Percentiles rank a stretch among this genome's conserved stretches.
These are phyloP conservation scores for Castanopsis chinensis DNA, from an alignment of 306 rosid species.

Conservation along the genomic window DNA sequence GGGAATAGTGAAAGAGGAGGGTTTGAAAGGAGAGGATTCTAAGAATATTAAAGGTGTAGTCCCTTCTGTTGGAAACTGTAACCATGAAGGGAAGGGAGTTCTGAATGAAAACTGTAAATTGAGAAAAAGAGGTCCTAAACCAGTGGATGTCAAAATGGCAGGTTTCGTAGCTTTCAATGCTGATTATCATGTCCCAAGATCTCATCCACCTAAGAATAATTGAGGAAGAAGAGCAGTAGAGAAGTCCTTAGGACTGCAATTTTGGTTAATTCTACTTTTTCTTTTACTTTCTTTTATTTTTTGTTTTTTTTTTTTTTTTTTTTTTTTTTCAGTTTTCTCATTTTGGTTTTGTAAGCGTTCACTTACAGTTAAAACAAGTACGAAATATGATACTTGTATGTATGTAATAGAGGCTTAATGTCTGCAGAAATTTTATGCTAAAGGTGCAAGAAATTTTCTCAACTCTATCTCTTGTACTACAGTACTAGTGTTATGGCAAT, in stretches of 20 bases:
- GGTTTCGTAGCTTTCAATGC: conserved; percentile 46
- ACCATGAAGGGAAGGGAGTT: neutral
- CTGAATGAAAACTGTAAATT: neutral
- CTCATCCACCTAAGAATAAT: conserved; percentile 73
- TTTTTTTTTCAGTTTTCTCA: neutral
- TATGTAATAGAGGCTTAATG: neutral
- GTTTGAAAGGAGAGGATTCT: conserved; percentile 6
- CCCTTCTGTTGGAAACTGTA: neutral
- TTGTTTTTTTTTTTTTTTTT: neutral
- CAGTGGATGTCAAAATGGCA: conserved; percentile 19
- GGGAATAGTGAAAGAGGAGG: neutral
- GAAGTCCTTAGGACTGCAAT: neutral
- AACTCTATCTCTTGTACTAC: neutral
- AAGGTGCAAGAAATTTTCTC: neutral
- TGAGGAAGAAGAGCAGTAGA: neutral
- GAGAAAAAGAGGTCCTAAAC: conserved; percentile 1
- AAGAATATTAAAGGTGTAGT: neutral
- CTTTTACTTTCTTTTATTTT: neutral
- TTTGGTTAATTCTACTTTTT: conserved; percentile 6
- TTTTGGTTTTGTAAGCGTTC: conserved; percentile 1
- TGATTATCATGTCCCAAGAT: conserved; percentile 58
- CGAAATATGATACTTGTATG: neutral
- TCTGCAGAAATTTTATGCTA: neutral
- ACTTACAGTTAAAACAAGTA: neutral
- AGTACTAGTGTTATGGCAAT: neutral